Base-by-base conservation (phyloP, 148 eudicot genomes). In the Mesembryanthemum crystallinum region DNA sequence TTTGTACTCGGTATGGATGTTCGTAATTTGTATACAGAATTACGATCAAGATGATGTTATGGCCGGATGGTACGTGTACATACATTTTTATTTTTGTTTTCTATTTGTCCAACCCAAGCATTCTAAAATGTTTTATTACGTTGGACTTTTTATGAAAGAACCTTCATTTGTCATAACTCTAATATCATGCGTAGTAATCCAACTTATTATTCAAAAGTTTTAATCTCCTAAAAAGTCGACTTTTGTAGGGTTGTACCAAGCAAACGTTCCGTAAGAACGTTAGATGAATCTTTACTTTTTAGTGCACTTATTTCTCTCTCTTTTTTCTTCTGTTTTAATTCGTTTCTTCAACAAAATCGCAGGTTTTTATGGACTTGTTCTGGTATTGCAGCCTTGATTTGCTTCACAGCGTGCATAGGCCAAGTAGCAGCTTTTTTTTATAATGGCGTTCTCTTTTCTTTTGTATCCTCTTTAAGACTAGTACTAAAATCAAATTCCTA, bases 361-460 rank as follows among this genome's bases (percentile, higher is more conserved):
- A 90, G 94, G 94, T 85, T 85, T 63, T 58, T 86, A 68, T 88
- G 82, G 86, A 87, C 86, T 24, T 80, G 83, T 71, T 77, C 85
- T 33, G 85, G 81, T 28, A 49, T 69, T 37, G 91, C 91, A 37
- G 33, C 72, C 62, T 64, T 73, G 57, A 67, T 85, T 32, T 80
- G 86, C 67, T 74, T 81, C 21, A 73, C 76, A 21, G 66, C 94
- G 61, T 80, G 77, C 77, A 61, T 86, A 28, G 94, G 94, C 30
- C 85, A 83, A 39, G 32, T 63, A 55, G 91, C 84, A 72, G 88
- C 87, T 60, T 6, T 24, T 32, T 74, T 84, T 23, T 77, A 80
- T 39, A 73, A 80, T 29, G 12, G 65, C 49, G 12, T 51, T 61
- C 72, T 85, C 73, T 86, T 90, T 68, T 74, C 82, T 76, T 75